phyloP scores from a whole-genome alignment of 805 yeast genomes.

The Ogataea paraovalis region DNA sequence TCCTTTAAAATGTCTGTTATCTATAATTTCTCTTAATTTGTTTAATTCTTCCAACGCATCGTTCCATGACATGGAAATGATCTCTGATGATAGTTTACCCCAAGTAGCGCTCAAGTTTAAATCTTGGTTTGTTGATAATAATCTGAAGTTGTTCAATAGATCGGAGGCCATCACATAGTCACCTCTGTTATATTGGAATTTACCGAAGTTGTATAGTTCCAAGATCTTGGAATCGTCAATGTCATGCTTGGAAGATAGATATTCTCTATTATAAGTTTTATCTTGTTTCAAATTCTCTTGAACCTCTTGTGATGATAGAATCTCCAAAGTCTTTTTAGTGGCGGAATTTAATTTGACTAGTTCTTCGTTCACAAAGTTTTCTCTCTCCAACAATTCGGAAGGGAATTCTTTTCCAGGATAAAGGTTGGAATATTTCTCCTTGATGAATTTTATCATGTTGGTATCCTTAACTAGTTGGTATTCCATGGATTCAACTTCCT shows the following conservation, averaged over 20 bases:
- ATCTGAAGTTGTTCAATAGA: slow-evolving; percentile 52
- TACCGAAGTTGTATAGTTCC: slow-evolving; percentile 54
- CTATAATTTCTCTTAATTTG: slow-evolving; percentile 55
- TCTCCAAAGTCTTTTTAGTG: slow-evolving; percentile 43
- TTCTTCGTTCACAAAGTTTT: slow-evolving; percentile 36
- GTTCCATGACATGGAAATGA: slow-evolving; percentile 49
- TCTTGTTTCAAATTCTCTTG: slow-evolving; percentile 52
- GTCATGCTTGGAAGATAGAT: slow-evolving; percentile 40
- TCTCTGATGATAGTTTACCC: slow-evolving; percentile 65
- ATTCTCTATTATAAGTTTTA: slow-evolving; percentile 47
- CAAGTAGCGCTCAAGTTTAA: slow-evolving; percentile 55
- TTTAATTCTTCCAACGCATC: slow-evolving; percentile 50
- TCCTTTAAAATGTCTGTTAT: slow-evolving; percentile 45
- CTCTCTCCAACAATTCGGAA: slow-evolving; percentile 37
- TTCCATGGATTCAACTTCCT: slow-evolving; percentile 42
- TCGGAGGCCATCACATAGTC: slow-evolving; percentile 58
- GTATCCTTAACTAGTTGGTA: slow-evolving; percentile 55
- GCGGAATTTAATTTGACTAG: slow-evolving; percentile 36
- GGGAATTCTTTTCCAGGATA: slow-evolving; percentile 39
- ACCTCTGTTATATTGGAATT: slow-evolving; percentile 60
- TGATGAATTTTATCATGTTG: slow-evolving; percentile 48
- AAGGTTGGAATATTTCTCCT: slow-evolving; percentile 40
- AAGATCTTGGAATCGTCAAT: slow-evolving; percentile 46
- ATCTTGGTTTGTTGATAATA: slow-evolving; percentile 48
- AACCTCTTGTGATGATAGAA: slow-evolving; percentile 46